Base-by-base conservation (phyloP, 192 early-diverging fungal species). In the Coemansia sp. region DNA sequence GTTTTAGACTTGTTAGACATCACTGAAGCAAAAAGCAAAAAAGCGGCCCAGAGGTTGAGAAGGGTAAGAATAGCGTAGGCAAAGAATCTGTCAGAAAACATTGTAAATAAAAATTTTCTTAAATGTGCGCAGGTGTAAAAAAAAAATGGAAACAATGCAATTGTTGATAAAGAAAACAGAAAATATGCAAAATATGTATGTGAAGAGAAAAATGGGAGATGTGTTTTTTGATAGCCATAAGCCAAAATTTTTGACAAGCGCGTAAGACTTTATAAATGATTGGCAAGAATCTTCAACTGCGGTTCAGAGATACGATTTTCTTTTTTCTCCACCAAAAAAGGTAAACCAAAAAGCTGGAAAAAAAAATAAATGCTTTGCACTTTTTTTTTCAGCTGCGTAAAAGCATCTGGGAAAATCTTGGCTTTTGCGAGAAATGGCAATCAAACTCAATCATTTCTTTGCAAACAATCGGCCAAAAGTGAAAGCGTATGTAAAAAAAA, bases 11-110 rank as follows among this genome's bases (percentile, higher is more conserved):
- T 58, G 34, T 33, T 28, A 17, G 33, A 10, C 34, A 28, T 55
- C 12, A 55, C 52, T 0, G 56, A 34, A n/a, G 56, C 56, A 33
- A 38, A 38, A 20, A 58, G 33, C 31, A 58, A 20, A 18, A 58
- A 38, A 20, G 56, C 34, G 5, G 56, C 56, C 56, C 56, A 58
- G 34, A 58, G 33, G 32, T 58, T 58, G 14, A 58, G 56, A 18
- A 58, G 20, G n/a, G 56, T 58, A 40, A 58, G 34, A 18, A 58
- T 40, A 3, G 31, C 56, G 36, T 38, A 58, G 12, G 56, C 56
- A 58, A 58, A 16, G 30, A 55, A 58, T 12, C 33, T 17, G 32
- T 58, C 31, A 1, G 3, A 33, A 58, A 16, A 5, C 56, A 58
- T 56, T 20, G 29, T 55, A 52, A n/a, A 20, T 52, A 22, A 18